Evolutionary conservation across 805 yeast genomes (phyloP), one percentile per base, ranked within the genome.

Genomic region (Kregervanrija pseudodelftensis): DNA sequence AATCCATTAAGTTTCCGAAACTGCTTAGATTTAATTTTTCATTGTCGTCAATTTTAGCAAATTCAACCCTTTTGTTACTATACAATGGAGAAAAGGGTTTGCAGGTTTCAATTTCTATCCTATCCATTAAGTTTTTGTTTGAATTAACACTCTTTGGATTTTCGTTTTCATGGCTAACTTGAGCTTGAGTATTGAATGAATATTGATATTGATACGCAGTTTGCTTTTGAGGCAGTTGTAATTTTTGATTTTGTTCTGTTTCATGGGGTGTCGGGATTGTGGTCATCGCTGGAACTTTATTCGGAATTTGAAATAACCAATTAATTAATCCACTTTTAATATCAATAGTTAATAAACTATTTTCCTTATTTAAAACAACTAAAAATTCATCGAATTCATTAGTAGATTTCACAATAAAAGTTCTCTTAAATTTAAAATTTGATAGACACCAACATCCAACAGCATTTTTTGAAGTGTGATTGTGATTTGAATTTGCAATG

Each of bases 71-170:
- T 37, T 54, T 50, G 22, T 56, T 52, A 33, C 52, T 55, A 48
- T 58, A 60, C 4, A 54, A 42, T 8, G 61, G 55, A 5, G 55
- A 48, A 33, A 48, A 61, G 8, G 67, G 66, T 17, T 53, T 59
- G 48, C 80, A 72, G 0, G 82, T 75, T 50, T 78, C 82, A 43
- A 79, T 72, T 55, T 78, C 83, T 31, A 77, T 71, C n/a, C 14
- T 37, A 13, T 41, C 36, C 31, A 41, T 11, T 15, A 40, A 17
- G 22, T 22, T 16, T 5, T 22, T 22, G 73, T 0, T 77, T 69
- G 30, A 77, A 56, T 3, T 74, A 74, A 39, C 60, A 60, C 30
- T 50, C 35, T 13, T 7, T 36, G 15, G 40, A 30, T 36, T 28
- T 40, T 34, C 37, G 34, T 40, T 33, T 33, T 30, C 37, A 14